A percentile compares a stretch with the other conserved stretches of the same genome.
Conservation (phyloP, 371 early-diverging fungal genomes). For the Capniomyces stellatus region DNA sequence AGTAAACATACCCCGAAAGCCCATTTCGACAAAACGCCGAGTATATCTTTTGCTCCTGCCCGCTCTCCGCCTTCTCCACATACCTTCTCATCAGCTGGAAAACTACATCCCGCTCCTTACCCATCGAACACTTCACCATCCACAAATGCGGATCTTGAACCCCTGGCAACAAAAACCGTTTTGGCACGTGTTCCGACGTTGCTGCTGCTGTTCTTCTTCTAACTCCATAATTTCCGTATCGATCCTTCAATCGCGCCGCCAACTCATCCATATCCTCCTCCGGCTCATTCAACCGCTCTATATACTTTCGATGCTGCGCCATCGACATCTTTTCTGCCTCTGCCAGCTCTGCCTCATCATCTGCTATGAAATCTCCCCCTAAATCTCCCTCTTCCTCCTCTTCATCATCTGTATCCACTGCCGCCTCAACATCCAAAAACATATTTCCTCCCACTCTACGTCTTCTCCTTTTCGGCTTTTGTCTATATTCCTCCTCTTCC, state of each 20-base stretch:
- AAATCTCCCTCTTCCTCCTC: conserved; percentile 63
- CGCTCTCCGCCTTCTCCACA: conserved; percentile 41
- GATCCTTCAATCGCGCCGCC: conserved; percentile 55
- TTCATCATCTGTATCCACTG: conserved; percentile 56
- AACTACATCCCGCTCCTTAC: conserved; percentile 78
- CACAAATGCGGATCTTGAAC: conserved; percentile 85
- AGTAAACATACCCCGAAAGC: conserved; percentile 86
- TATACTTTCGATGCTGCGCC: conserved; percentile 25
- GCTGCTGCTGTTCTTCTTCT: conserved; percentile 17
- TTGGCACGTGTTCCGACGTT: conserved; percentile 45
- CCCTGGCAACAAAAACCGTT: conserved; percentile 63
- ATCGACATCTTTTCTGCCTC: conserved; percentile 29
- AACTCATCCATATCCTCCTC: conserved; percentile 64
- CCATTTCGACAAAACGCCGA: conserved; percentile 80
- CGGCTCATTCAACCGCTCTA: conserved; percentile 36
- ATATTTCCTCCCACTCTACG: conserved; percentile 24
- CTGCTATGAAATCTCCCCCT: conserved; percentile 53
- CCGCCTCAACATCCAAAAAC: conserved; percentile 44
- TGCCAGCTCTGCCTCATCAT: conserved; percentile 43
- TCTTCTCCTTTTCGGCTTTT: conserved; percentile 21
- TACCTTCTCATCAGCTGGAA: conserved; percentile 62
- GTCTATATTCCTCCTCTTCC: conserved; percentile 17
- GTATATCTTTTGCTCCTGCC: conserved; percentile 43
- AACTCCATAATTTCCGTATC: conserved; percentile 46
- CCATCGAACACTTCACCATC: conserved; percentile 80